phyloP scores from a whole-genome alignment of 306 rosid genomes.

The Vachellia collinsii region DNA sequence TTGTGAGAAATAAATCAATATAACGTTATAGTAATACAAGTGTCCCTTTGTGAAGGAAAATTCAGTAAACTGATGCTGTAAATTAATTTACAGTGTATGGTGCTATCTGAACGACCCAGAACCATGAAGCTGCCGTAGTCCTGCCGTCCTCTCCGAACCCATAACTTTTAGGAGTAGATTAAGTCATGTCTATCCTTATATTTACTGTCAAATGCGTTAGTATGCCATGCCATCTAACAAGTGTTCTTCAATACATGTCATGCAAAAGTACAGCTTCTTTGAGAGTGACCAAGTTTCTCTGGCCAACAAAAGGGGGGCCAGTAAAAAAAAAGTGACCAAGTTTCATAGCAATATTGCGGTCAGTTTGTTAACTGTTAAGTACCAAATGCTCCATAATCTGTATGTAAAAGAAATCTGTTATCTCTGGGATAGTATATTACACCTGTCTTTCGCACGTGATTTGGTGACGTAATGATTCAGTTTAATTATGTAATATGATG shows the following conservation, averaged over 20 bases:
- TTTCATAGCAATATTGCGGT: not conserved
- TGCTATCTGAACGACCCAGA: not conserved
- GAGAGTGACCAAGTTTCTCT: not conserved
- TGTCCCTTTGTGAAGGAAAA: not conserved
- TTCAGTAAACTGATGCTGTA: not conserved
- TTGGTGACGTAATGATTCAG: conserved; percentile 18
- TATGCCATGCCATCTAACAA: not conserved
- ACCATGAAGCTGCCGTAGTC: not conserved
- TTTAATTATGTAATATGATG: conserved; percentile 36
- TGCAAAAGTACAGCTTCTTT: not conserved
- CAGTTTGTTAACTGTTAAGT: conserved; percentile 29
- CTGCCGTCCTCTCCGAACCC: not conserved
- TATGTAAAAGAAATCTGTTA: not conserved
- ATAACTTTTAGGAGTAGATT: not conserved
- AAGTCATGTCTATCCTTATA: not conserved
- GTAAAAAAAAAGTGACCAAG: not conserved
- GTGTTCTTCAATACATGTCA: not conserved
- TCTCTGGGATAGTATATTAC: conserved; percentile 18
- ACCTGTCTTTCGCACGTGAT: conserved; percentile 21
- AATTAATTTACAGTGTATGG: not conserved
- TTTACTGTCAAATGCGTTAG: not conserved
- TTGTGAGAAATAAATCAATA: not conserved
- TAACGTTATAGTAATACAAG: not conserved
- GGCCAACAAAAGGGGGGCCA: too few species aligned
- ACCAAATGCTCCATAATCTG: conserved; percentile 13